A percentile compares a stretch with the other conserved stretches of the same genome.
Conservation (phyloP, 331 rosid species). For the Malus hybrid region DNA sequence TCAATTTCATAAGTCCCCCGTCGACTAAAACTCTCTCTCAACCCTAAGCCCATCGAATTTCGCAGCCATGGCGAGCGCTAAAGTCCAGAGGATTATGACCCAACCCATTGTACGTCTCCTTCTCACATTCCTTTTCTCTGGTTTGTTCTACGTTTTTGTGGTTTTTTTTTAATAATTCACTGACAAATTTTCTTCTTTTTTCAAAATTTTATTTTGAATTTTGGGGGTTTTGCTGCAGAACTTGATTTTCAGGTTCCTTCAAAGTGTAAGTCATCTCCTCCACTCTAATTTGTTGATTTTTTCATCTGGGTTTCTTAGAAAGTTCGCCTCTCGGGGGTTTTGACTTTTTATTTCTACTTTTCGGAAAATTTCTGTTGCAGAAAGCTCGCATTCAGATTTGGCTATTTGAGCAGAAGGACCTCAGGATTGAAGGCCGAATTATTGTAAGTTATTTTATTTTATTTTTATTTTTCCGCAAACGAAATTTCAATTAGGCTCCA, state of each 20-base stretch:
- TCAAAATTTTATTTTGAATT: too few species aligned
- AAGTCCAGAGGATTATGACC: conserved; percentile 92
- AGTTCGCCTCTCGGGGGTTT: background rate
- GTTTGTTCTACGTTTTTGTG: background rate
- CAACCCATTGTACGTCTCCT: conserved; percentile 45
- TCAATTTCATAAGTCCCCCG: background rate
- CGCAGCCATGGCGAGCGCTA: conserved; percentile 78
- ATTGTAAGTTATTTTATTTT: conserved; percentile 38
- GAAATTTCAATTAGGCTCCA: background rate
- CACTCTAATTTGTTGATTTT: background rate
- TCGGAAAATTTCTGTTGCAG: conserved; percentile 17
- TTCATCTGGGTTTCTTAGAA: background rate
- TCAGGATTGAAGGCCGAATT: conserved; percentile 72
- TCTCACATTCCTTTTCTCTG: background rate
- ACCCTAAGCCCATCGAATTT: background rate
- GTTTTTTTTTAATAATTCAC: background rate
- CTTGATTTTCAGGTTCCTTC: conserved; percentile 82
- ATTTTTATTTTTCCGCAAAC: background rate
- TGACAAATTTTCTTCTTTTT: background rate
- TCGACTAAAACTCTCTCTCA: background rate
- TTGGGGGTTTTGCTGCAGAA: conserved; percentile 30
- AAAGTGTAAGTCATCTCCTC: conserved; percentile 45
- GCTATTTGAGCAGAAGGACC: conserved; percentile 79
- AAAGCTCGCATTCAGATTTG: conserved; percentile 83
- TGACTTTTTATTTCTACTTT: background rate